phyloP scores from a whole-genome alignment of 1,139 yeast genomes.

The Nakaseomyces nivariensis region DNA sequence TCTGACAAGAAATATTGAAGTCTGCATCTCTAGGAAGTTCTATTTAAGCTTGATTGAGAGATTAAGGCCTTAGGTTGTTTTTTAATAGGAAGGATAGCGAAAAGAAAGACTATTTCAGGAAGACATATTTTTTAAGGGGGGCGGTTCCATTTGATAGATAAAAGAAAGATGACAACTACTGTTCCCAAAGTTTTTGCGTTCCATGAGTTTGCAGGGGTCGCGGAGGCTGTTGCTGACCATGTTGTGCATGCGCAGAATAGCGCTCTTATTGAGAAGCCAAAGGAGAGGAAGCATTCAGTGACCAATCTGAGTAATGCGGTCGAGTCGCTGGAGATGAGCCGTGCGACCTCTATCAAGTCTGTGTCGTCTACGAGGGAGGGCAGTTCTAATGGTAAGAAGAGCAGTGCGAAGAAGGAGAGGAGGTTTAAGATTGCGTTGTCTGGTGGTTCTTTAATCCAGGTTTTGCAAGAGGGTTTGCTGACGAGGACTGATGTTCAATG shows the following conservation, averaged over 20 bases:
- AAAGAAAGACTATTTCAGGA: not conserved
- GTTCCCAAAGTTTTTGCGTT: conserved; percentile 88
- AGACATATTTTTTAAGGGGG: no score
- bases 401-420: conserved; percentile 21
- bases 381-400: conserved; percentile 11
- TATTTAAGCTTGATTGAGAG: no score
- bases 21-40: no score
- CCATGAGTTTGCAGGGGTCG: conserved; percentile 81
- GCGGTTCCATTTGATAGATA: not conserved
- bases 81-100: not conserved
- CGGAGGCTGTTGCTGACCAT: conserved; percentile 90
- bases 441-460: conserved; percentile 86
- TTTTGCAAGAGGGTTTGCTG: conserved; percentile 74
- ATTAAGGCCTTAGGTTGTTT: no score
- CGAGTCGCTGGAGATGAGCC: conserved; percentile 8
- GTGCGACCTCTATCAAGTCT: conserved; percentile 12
- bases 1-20: no score
- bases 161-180: conserved; percentile 63
- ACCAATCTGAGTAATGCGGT: conserved; percentile 10
- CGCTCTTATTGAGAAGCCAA: conserved; percentile 20
- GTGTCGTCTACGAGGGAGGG: conserved; percentile 7
- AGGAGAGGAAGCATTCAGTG: conserved; percentile 17
- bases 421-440: conserved; percentile 84
- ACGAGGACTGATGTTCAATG: conserved; percentile 69
- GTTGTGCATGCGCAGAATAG: conserved; percentile 69